Conservation (phyloP, 2,329 filamentous ascomycete species). For the Epichloe uncinata region DNA sequence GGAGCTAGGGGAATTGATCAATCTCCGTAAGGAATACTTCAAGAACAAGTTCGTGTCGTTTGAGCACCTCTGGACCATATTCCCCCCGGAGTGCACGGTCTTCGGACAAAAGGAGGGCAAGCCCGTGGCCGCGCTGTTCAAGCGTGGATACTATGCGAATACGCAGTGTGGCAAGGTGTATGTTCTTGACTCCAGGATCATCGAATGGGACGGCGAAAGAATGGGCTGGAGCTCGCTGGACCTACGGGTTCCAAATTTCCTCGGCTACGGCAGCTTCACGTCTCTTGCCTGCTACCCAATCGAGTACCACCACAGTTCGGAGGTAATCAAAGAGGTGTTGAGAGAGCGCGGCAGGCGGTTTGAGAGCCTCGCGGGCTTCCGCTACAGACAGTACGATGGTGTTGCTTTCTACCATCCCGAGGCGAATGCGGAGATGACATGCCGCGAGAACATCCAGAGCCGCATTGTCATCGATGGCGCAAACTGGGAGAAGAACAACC, state of each 20-base stretch:
- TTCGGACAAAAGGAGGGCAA: conserved; percentile 26
- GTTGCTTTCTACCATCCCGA: conserved; percentile 19
- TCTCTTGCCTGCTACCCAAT: conserved; percentile 31
- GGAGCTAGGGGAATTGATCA: conserved; percentile 39
- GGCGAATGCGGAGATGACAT: conserved; percentile 8
- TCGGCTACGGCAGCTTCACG: conserved; percentile 30
- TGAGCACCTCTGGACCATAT: conserved; percentile 39
- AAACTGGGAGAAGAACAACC: conserved; percentile 19
- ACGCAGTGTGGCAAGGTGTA: conserved; percentile 27
- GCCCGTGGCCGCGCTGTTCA: conserved; percentile 25
- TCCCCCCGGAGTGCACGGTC: conserved; percentile 34
- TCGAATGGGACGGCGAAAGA: conserved; percentile 34
- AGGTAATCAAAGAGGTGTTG: conserved; percentile 21
- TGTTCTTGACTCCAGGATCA: conserved; percentile 24
- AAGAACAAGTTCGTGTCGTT: conserved; percentile 40
- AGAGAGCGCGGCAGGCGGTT: conserved; percentile 30
- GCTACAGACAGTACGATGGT: conserved; percentile 34
- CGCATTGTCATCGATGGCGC: conserved; percentile 19
- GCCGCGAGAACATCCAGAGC: conserved; percentile 16
- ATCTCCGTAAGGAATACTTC: conserved; percentile 36
- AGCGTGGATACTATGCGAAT: conserved; percentile 22
- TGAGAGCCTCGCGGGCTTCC: conserved; percentile 30
- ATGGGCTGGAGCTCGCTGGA: conserved; percentile 27
- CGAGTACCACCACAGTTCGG: conserved; percentile 27
- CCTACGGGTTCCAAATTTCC: conserved; percentile 26